A percentile compares a stretch with the other conserved stretches of the same genome.
phyloP scores from a whole-genome alignment of 78 protist species.

The Dictyostelium firmibasis region DNA sequence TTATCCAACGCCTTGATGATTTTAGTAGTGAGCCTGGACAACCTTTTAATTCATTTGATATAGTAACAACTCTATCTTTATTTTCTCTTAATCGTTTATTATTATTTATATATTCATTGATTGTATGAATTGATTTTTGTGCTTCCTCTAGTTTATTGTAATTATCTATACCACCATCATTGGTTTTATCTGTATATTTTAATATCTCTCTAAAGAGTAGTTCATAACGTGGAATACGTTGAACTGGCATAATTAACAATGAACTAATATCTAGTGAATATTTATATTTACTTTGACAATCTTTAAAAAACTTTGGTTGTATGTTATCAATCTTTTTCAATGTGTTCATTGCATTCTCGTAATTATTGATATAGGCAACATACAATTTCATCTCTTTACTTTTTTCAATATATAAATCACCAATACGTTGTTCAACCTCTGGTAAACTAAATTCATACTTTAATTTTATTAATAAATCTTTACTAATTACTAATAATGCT shows the following conservation, averaged over 20 bases:
- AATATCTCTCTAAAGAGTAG: slow-evolving; percentile 31
- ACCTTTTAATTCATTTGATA: slow-evolving; percentile 24
- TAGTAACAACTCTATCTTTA: slow-evolving; percentile 56
- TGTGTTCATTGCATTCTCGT: slow-evolving; percentile 37
- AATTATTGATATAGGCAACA: slow-evolving; percentile 50
- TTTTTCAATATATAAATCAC: slow-evolving; percentile 59
- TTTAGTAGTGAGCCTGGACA: slow-evolving; percentile 5
- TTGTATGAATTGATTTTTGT: slow-evolving; percentile 21
- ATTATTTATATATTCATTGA: slow-evolving; percentile 35
- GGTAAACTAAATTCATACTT: slow-evolving; percentile 22
- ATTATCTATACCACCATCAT: neutral
- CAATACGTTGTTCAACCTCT: slow-evolving; percentile 3
- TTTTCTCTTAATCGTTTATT: slow-evolving; percentile 39
- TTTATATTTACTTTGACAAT: slow-evolving; percentile 32
- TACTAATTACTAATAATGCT: slow-evolving; percentile 47
- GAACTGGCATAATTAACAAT: slow-evolving; percentile 74
- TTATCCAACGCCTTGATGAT: slow-evolving; percentile 66
- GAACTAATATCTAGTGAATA: slow-evolving; percentile 66
- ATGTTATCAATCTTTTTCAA: slow-evolving; percentile 11
- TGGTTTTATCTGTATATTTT: neutral
- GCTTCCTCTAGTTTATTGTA: slow-evolving; percentile 28
- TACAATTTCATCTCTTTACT: slow-evolving; percentile 55
- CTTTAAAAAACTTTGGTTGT: slow-evolving; percentile 35
- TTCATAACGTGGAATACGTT: slow-evolving; percentile 69
- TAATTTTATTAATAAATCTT: slow-evolving; percentile 26